Conservation (phyloP, 192 early-diverging fungal genomes). For the Backusella tuberculispora region DNA sequence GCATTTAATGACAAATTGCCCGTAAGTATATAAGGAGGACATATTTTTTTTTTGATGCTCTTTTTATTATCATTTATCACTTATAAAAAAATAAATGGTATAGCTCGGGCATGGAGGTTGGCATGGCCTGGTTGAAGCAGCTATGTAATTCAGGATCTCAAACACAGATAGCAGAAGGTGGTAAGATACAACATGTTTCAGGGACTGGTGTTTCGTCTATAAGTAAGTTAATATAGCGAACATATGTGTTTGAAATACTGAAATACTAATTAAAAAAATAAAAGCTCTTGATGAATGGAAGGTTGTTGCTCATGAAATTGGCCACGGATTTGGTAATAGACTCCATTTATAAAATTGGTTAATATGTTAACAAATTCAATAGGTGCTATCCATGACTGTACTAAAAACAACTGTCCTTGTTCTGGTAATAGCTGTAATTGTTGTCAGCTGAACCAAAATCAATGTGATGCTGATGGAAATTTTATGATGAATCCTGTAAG, state of each 20-base stretch:
- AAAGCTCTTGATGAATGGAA: conserved; percentile 82
- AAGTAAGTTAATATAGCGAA: conserved; percentile 37
- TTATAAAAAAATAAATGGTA: neutral
- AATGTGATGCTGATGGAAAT: neutral
- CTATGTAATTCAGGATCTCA: conserved; percentile 65
- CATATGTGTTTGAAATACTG: neutral
- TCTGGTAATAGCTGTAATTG: conserved; percentile 44
- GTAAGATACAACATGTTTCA: conserved; percentile 62
- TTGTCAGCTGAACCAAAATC: conserved; percentile 49
- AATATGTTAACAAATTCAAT: conserved; percentile 14
- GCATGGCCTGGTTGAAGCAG: conserved; percentile 87
- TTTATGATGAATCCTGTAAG: conserved; percentile 61
- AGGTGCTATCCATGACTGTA: conserved; percentile 93
- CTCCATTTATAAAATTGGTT: neutral
- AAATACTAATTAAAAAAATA: neutral
- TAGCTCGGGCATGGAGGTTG: conserved; percentile 77
- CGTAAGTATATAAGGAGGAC: conserved; percentile 41
- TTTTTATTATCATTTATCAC: neutral
- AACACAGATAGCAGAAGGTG: conserved; percentile 50
- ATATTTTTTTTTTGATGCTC: neutral
- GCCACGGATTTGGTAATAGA: conserved; percentile 70
- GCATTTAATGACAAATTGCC: conserved; percentile 90
- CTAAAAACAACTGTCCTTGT: conserved; percentile 61
- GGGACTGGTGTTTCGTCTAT: conserved; percentile 87
- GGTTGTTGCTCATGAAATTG: conserved; percentile 94